Evolutionary conservation across 345 rosid species (phyloP), one percentile per base, ranked within the genome.

Genomic region (Acer saccharum): DNA sequence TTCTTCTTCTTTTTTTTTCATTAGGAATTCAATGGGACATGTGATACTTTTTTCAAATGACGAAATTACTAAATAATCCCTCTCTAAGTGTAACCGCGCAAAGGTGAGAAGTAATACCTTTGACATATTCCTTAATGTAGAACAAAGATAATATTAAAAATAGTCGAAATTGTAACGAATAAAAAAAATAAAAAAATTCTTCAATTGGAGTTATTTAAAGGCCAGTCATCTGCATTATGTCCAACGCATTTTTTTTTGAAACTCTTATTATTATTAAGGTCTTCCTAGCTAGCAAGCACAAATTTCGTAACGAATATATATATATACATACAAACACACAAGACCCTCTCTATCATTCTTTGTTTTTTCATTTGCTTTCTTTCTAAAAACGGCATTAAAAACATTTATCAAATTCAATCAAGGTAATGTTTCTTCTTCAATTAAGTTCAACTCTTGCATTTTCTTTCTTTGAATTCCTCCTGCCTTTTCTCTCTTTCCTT

Each of bases 151-250:
- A 21, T 35, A n/a, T 58, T n/a, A 60, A 20, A 74, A 63, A 8
- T 41, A 25, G 77, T 63, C 69, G 62, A 74, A 66, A 25, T 6
- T 2, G 4, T 41, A 73, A 63, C n/a, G 16, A 61, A 32, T 3
- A 32, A 32, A 32, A 4, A 32, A 32, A 32, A 32, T 0, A 2
- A 29, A 29, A 29, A 4, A 32, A 32, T 32, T 32, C 67, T 21
- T 20, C 9, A 64, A 39, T 0, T 23, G 11, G 10, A 18, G 41
- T 62, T 74, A 63, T 74, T 46, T 64, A 65, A 65, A 64, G 62
- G 46, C 50, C 71, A 65, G 65, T 65, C 71, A 75, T 32, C 65
- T 29, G 60, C 70, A 74, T 64, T 46, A 65, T 44, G 57, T 68
- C 57, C 2, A 1, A 43, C 77, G 69, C 63, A 43, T 62, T 25